Conservation (phyloP, 495 filamentous ascomycete genomes). For the Thermochaetoides thermophila region DNA sequence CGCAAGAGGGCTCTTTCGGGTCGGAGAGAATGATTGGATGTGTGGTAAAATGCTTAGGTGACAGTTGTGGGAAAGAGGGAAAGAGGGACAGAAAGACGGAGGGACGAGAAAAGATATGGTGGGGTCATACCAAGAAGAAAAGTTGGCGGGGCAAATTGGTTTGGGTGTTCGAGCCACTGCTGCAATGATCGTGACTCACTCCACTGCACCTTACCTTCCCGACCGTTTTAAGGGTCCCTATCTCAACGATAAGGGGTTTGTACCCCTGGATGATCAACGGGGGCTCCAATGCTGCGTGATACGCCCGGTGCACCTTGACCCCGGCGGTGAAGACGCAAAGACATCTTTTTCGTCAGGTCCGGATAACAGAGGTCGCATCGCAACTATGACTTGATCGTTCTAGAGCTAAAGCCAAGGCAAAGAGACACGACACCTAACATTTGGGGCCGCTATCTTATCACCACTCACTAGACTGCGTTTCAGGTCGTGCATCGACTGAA, state of each 20-base stretch:
- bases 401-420: no score
- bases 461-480: no score
- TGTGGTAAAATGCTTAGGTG: neutral
- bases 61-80: conserved; percentile 1
- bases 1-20: no score
- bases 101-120: conserved; percentile 3
- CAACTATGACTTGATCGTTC: no score
- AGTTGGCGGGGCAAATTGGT: conserved; percentile 1
- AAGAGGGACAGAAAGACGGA: neutral
- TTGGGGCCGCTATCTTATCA: no score
- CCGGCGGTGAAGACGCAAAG: no score
- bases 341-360: no score
- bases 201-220: conserved; percentile 7
- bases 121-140: conserved; percentile 6
- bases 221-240: conserved; percentile 1
- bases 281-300: neutral
- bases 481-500: no score
- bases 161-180: no score
- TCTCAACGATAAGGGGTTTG: conserved; percentile 1
- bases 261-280: neutral
- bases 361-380: no score
- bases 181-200: neutral
- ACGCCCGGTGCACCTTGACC: neutral
- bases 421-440: no score
- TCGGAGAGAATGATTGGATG: conserved; percentile 1